These are phyloP conservation scores for Cladosporium sphaerospermum DNA, from an alignment of 2,329 filamentous ascomycete genomes.

Conservation along the genomic window DNA sequence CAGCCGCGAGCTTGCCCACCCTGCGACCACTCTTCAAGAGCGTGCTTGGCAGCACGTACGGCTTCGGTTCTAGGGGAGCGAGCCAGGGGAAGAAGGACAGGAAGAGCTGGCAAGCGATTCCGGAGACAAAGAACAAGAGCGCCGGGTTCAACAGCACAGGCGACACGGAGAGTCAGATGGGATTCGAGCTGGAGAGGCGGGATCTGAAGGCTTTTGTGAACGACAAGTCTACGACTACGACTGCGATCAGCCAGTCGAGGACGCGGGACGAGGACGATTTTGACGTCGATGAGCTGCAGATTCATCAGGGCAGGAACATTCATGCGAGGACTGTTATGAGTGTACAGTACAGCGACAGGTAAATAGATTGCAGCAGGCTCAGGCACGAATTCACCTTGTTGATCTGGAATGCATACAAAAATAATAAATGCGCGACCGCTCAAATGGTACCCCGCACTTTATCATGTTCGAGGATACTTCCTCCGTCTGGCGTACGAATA, in stretches of 20 bases:
- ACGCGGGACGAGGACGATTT: background rate
- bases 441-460: too few relatives aligned
- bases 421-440: too few relatives aligned
- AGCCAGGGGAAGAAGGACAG: background rate
- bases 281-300: background rate
- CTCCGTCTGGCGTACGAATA: too few relatives aligned
- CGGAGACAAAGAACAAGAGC: background rate
- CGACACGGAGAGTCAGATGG: background rate
- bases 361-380: background rate
- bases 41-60: background rate
- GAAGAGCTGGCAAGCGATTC: background rate
- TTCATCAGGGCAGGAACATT: background rate
- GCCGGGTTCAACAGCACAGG: background rate
- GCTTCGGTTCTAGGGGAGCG: background rate
- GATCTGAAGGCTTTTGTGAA: background rate
- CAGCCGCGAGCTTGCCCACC: constrained; percentile 15
- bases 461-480: too few relatives aligned
- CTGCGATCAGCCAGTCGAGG: background rate
- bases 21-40: constrained; percentile 16
- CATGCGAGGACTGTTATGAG: background rate
- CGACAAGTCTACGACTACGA: background rate
- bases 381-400: too few relatives aligned
- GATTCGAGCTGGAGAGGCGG: background rate
- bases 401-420: too few relatives aligned
- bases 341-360: background rate